Conservation (phyloP, 208 protist genomes). For the Trypanosoma theileri region DNA sequence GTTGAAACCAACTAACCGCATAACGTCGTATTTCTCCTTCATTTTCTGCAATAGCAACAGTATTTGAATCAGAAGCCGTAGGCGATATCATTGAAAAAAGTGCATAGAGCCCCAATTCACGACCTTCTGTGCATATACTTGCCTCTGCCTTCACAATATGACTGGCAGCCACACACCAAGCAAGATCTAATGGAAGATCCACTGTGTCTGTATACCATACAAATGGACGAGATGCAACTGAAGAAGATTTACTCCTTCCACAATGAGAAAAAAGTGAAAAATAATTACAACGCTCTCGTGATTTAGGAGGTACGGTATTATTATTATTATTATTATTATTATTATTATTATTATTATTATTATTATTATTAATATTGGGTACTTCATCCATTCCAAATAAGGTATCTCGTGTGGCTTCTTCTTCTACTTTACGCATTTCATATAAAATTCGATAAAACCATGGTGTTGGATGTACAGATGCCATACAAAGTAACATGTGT, state of each 20-base stretch:
- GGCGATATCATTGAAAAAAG: constrained; percentile 21
- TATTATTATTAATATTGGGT: neutral
- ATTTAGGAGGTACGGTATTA: neutral
- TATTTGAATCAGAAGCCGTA: too few species aligned
- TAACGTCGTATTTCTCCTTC: constrained; percentile 12
- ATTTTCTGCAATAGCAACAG: neutral
- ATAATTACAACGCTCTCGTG: constrained; percentile 6
- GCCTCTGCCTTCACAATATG: constrained; percentile 31
- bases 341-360: too few species aligned
- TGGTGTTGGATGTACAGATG: constrained; percentile 16
- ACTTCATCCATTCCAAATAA: neutral
- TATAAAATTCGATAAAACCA: constrained; percentile 25
- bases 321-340: too few species aligned
- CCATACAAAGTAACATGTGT: constrained; percentile 22
- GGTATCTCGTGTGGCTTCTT: constrained; percentile 6
- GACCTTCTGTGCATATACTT: neutral
- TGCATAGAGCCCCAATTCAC: constrained; percentile 15
- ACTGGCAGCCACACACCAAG: constrained; percentile 33
- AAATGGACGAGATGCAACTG: neutral
- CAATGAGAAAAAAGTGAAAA: constrained; percentile 6
- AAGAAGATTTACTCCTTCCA: neutral
- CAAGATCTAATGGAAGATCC: constrained; percentile 25
- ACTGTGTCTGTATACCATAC: constrained; percentile 23
- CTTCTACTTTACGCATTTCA: constrained; percentile 23
- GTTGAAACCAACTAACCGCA: constrained; percentile 30